Percentiles rank a stretch among this genome's conserved stretches.
These are phyloP conservation scores for Arthrobotrys musiformis DNA, from an alignment of 2,329 filamentous ascomycete species.

Conservation along the genomic window DNA sequence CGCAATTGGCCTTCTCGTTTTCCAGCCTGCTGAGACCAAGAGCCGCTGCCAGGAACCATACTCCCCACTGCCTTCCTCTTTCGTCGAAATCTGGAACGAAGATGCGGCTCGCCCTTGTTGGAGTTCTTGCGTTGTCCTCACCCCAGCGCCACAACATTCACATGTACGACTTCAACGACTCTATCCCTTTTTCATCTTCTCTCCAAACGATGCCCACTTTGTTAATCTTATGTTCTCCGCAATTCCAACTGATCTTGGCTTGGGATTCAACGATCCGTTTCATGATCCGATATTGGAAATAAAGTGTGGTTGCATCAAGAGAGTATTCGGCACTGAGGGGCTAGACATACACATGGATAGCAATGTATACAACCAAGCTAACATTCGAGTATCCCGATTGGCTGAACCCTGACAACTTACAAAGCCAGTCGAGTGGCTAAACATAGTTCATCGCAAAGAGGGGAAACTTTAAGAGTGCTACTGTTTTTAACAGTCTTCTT, in stretches of 20 bases:
- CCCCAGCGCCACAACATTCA: not conserved
- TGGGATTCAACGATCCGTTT: not conserved
- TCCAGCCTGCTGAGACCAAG: not conserved
- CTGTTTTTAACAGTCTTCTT: too few relatives aligned
- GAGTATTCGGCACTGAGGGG: not conserved
- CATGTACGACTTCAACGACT: not conserved
- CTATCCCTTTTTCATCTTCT: not conserved
- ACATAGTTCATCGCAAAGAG: too few relatives aligned
- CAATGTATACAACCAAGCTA: too few relatives aligned
- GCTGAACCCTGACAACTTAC: too few relatives aligned
- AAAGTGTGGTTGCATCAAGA: not conserved
- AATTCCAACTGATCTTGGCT: not conserved
- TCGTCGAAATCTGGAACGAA: slow-evolving; percentile 25
- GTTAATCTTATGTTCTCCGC: not conserved
- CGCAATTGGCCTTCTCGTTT: slow-evolving; percentile 35
- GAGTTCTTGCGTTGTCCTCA: slow-evolving; percentile 14
- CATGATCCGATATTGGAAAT: not conserved
- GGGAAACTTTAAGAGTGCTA: too few relatives aligned
- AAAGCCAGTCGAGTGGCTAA: too few relatives aligned
- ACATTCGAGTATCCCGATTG: too few relatives aligned
- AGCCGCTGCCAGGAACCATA: not conserved
- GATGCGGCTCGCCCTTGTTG: slow-evolving; percentile 36
- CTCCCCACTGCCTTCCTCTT: slow-evolving; percentile 17
- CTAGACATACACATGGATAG: too few relatives aligned
- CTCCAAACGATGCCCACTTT: slow-evolving; percentile 10